Percentiles rank a stretch among this genome's conserved stretches.
Conservation (phyloP, 2,329 filamentous ascomycete genomes). For the Tetracladium maxilliforme region DNA sequence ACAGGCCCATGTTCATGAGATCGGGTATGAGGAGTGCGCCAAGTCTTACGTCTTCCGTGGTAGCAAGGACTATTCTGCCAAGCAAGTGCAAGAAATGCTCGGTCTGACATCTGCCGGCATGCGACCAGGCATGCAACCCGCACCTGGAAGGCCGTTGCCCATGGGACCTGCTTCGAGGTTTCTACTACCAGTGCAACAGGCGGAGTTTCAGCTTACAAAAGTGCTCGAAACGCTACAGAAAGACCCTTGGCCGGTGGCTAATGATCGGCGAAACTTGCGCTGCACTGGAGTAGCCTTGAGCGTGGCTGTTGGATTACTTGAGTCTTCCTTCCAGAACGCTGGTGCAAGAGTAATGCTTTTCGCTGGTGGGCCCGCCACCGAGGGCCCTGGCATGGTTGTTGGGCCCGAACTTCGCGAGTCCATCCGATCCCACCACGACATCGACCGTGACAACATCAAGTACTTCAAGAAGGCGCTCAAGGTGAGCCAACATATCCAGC, state of each 20-base stretch:
- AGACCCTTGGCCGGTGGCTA: constrained; percentile 94
- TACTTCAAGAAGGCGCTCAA: constrained; percentile 99
- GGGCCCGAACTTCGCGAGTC: constrained; percentile 90
- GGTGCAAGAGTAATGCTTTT: constrained; percentile 96
- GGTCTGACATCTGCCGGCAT: constrained; percentile 60
- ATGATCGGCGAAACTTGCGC: constrained; percentile 76
- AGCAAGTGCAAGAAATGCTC: constrained; percentile 99
- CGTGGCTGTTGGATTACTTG: constrained; percentile 81
- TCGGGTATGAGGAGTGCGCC: constrained; percentile 93
- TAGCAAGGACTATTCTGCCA: constrained; percentile 94
- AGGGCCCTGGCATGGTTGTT: constrained; percentile 94
- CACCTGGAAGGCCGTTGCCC: constrained; percentile 58
- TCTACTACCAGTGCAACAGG: constrained; percentile 84
- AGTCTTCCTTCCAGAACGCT: constrained; percentile 90
- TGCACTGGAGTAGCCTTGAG: constrained; percentile 95
- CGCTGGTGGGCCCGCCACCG: constrained; percentile 84
- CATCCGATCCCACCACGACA: constrained; percentile 96
- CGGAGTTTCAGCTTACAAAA: constrained; percentile 94
- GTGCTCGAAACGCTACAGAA: constrained; percentile 89
- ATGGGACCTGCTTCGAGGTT: constrained; percentile 79
- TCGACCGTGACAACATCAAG: constrained; percentile 97
- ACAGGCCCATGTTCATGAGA: constrained; percentile 94
- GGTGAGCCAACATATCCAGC: constrained; percentile 27
- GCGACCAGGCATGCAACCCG: constrained; percentile 54
- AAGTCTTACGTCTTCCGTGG: constrained; percentile 98